Evolutionary conservation across 805 yeast species (phyloP).

Genomic region (Lipomyces spencermartinsiae): DNA sequence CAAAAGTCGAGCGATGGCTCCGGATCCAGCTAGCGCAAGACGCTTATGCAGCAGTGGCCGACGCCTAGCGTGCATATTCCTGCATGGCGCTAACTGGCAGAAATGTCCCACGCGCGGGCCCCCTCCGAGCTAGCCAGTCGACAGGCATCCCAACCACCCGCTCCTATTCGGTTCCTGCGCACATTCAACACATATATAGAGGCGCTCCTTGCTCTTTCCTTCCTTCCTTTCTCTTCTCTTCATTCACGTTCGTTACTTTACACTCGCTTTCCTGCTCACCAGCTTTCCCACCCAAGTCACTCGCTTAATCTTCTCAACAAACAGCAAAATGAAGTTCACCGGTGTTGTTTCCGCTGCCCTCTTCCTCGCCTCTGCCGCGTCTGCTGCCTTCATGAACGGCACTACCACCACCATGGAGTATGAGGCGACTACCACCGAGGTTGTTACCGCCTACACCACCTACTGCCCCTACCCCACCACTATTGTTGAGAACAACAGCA

Average conservation of each 20-base stretch:
- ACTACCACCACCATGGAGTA: constrained; percentile 53
- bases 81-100: constrained; percentile 13
- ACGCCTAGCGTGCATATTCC: constrained; percentile 2
- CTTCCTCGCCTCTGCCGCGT: constrained; percentile 35
- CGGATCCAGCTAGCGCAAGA: background rate
- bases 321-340: constrained; percentile 38
- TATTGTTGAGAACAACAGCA: constrained; percentile 66
- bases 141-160: background rate
- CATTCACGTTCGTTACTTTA: constrained; percentile 9
- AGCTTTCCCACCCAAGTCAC: constrained; percentile 17
- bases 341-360: constrained; percentile 36
- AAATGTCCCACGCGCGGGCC: constrained; percentile 1
- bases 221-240: background rate
- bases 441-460: constrained; percentile 76
- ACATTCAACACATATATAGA: constrained; percentile 13
- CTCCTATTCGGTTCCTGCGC: constrained; percentile 7
- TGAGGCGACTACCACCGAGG: constrained; percentile 54
- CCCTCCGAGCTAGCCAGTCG: background rate
- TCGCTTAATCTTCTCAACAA: constrained; percentile 17
- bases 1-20: background rate
- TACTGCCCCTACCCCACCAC: constrained; percentile 82
- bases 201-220: constrained; percentile 9
- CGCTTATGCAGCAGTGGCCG: background rate
- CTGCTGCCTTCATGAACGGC: constrained; percentile 45
- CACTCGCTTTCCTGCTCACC: constrained; percentile 13